Conservation (phyloP, 208 protist genomes). For the Leishmania martiniquensis region DNA sequence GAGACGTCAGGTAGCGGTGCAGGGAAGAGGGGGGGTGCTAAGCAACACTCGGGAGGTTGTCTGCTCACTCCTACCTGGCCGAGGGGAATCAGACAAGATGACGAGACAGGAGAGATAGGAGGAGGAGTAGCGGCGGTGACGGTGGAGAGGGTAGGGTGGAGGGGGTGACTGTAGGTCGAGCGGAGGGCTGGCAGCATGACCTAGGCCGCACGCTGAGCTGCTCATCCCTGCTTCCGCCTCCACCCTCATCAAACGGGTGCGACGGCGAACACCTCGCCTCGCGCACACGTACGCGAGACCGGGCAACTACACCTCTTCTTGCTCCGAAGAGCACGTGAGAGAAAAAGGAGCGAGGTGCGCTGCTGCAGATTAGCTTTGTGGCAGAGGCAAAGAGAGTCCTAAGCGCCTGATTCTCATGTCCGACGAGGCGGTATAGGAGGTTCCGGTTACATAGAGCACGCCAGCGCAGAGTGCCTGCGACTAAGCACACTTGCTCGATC, state of each 20-base stretch:
- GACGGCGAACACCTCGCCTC: not conserved
- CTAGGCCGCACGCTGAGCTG: not conserved
- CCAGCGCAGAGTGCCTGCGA: not conserved
- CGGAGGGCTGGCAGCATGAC: not conserved
- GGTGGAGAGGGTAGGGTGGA: not conserved
- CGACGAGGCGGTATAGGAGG: not conserved
- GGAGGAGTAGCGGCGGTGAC: not conserved
- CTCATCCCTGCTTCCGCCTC: not conserved
- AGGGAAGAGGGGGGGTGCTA: not conserved
- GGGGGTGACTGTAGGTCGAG: not conserved
- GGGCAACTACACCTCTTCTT: not conserved
- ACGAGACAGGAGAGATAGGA: conserved; percentile 10
- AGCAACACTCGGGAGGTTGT: not conserved
- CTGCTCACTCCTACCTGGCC: not conserved
- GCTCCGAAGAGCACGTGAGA: not conserved
- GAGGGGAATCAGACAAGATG: not conserved
- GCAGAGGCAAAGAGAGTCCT: not conserved
- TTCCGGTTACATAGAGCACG: not conserved
- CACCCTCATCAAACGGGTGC: not conserved
- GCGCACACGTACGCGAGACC: not conserved
- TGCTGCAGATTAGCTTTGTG: not conserved
- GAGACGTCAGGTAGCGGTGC: not conserved
- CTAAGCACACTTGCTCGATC: not conserved
- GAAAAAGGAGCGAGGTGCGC: not conserved
- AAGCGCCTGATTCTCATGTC: not conserved